These are phyloP conservation scores for Didymella exigua DNA, from an alignment of 2,329 filamentous ascomycete species.

Conservation along the genomic window DNA sequence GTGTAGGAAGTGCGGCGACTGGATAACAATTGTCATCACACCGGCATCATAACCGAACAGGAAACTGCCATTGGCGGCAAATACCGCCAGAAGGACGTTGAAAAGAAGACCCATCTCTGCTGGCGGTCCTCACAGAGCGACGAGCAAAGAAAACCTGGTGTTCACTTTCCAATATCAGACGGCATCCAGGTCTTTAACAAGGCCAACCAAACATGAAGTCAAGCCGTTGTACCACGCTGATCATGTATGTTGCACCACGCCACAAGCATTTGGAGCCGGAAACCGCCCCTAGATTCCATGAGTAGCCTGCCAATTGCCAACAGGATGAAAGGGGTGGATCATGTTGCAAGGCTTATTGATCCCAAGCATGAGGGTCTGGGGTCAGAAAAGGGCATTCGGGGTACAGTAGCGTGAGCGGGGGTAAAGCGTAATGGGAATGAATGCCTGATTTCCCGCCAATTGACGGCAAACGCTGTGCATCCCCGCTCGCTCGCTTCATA, in stretches of 20 bases:
- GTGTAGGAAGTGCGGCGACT: slow-evolving; percentile 60
- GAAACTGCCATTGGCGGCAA: slow-evolving; percentile 50
- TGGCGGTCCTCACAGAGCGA: neutral
- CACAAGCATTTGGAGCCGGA: slow-evolving; percentile 26
- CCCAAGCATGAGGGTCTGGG: slow-evolving; percentile 20
- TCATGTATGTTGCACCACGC: slow-evolving; percentile 19
- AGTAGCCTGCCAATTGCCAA: neutral
- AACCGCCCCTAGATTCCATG: slow-evolving; percentile 34
- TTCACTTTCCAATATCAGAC: neutral
- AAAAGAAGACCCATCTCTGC: slow-evolving; percentile 50
- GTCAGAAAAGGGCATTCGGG: slow-evolving; percentile 22
- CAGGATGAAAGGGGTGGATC: slow-evolving; percentile 11
- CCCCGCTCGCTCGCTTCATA: slow-evolving; percentile 3
- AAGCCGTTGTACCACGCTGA: slow-evolving; percentile 15
- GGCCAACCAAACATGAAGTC: neutral
- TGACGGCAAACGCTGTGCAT: neutral
- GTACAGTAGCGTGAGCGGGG: slow-evolving; percentile 28
- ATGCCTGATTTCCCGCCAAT: slow-evolving; percentile 34
- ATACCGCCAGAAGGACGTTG: slow-evolving; percentile 51
- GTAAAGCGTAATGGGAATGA: slow-evolving; percentile 14
- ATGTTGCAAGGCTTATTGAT: slow-evolving; percentile 18
- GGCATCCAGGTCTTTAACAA: slow-evolving; percentile 2
- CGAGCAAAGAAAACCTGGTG: neutral
- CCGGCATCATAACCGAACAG: slow-evolving; percentile 50
- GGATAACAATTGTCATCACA: slow-evolving; percentile 59